Base-by-base conservation (phyloP, 148 eudicot species). In the Chenopodium suecicum region DNA sequence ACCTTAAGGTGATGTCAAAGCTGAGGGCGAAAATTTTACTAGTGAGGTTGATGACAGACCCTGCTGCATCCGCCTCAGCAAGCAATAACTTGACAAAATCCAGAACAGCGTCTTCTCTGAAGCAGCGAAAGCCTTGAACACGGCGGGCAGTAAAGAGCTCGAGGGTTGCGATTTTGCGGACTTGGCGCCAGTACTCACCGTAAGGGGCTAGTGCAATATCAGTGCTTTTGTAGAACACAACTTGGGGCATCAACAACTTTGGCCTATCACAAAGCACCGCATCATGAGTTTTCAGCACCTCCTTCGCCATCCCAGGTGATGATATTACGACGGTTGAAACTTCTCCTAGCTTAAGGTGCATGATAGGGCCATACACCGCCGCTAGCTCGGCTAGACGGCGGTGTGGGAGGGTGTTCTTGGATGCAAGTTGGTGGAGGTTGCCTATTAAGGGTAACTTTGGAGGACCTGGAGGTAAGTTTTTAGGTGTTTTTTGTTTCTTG, bases 341-440 rank as follows among this genome's bases (percentile, higher is more conserved):
- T 74, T 70, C 54, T 0, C 86, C 86, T 14, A 83, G 76, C 41
- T 64, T 74, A 9, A 79, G 74, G 56, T 48, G 58, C 86, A 83
- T 79, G 58, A 83, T 70, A 20, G 83, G 83, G 44, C 83, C 83
- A 52, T 83, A 46, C 31, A 58, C 80, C 47, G 23, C 52, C 0
- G 74, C 66, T 1, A 83, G 68, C 65, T 78, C 74, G 3, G 74
- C 81, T 9, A 83, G 68, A 9, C 82, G 78, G 19, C 20, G 82
- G 78, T 78, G 85, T 19, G 85, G 85, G 7, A 72, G 78, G 81
- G 82, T 70, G 73, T n/a, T 78, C 52, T 50, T 78, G 6, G 74
- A 63, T 9, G 72, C 69, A n/a, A 83, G 67, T 34, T 83, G 85
- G 78, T 83, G 85, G 37, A 83, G 82, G 74, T 83, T 83, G 5